phyloP scores from a whole-genome alignment of 441 rosid genomes.

The Croton setiger region DNA sequence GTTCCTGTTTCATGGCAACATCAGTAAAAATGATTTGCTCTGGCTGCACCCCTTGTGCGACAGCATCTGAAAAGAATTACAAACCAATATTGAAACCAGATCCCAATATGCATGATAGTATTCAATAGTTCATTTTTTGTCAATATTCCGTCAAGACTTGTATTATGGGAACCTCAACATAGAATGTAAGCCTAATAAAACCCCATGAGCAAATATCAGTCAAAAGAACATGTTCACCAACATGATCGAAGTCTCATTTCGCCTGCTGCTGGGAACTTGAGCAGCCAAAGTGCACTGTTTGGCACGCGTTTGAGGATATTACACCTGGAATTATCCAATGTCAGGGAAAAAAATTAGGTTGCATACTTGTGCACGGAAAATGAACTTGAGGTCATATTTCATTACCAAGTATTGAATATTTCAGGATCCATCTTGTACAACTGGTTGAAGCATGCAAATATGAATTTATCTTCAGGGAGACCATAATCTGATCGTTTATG shows the following conservation, averaged over 20 bases:
- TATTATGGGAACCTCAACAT: background rate
- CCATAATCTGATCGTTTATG: slow-evolving; percentile 88
- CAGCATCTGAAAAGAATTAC: slow-evolving; percentile 62
- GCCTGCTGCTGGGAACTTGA: slow-evolving; percentile 98
- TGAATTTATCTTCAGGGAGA: slow-evolving; percentile 93
- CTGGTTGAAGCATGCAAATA: slow-evolving; percentile 99
- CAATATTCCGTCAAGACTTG: background rate
- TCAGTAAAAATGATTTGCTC: slow-evolving; percentile 96
- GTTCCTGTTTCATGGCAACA: slow-evolving; percentile 98
- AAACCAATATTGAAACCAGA: background rate
- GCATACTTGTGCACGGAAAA: background rate
- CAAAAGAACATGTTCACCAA: slow-evolving; percentile 31
- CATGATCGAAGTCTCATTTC: slow-evolving; percentile 89
- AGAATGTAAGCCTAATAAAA: no score
- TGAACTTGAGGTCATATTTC: background rate
- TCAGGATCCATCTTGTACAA: slow-evolving; percentile 99
- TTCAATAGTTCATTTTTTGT: no score
- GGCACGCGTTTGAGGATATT: slow-evolving; percentile 96
- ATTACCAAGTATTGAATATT: slow-evolving; percentile 82
- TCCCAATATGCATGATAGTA: background rate
- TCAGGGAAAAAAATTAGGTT: background rate
- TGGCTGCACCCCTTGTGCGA: slow-evolving; percentile 76
- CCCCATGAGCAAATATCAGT: background rate
- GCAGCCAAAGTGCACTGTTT: slow-evolving; percentile 97
- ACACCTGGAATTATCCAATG: slow-evolving; percentile 52